Evolutionary conservation across 805 yeast species (phyloP).

Genomic region (Cyberlindnera bimundalis): DNA sequence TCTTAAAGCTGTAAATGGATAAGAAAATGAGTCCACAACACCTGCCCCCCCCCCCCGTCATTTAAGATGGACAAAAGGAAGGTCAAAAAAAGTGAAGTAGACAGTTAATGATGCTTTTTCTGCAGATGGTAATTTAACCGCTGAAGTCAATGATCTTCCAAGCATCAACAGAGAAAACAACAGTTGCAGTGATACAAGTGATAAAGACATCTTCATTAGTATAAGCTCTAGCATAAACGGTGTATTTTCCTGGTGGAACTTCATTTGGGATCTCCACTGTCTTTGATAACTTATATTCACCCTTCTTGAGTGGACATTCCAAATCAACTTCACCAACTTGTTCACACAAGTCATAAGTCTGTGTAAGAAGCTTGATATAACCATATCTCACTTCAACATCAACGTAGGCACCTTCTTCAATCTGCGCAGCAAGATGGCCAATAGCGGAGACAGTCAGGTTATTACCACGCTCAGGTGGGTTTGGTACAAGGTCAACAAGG

Average conservation of each 20-base stretch:
- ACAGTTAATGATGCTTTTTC: no score
- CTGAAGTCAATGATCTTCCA: slow-evolving; percentile 23
- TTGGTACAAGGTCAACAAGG: slow-evolving; percentile 63
- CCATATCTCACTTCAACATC: slow-evolving; percentile 94
- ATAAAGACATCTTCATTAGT: slow-evolving; percentile 78
- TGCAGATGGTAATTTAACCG: not conserved
- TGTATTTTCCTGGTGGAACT: slow-evolving; percentile 93
- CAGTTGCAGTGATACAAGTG: slow-evolving; percentile 77
- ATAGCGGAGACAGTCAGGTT: slow-evolving; percentile 76
- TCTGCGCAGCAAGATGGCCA: slow-evolving; percentile 53
- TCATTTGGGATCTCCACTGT: slow-evolving; percentile 81
- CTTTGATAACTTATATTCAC: slow-evolving; percentile 63
- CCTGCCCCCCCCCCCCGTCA: no score
- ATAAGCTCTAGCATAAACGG: slow-evolving; percentile 85
- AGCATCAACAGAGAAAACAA: slow-evolving; percentile 40
- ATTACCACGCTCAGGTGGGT: slow-evolving; percentile 86
- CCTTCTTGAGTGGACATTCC: slow-evolving; percentile 77
- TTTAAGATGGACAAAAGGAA: no score
- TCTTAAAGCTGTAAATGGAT: no score
- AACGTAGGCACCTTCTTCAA: slow-evolving; percentile 87
- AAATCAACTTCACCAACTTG: slow-evolving; percentile 78
- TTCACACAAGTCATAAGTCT: slow-evolving; percentile 92
- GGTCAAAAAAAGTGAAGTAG: no score
- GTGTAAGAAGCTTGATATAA: slow-evolving; percentile 80
- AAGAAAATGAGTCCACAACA: no score